phyloP scores from a whole-genome alignment of 225 moss, liverwort and hornwort species.

The Climacium dendroides region DNA sequence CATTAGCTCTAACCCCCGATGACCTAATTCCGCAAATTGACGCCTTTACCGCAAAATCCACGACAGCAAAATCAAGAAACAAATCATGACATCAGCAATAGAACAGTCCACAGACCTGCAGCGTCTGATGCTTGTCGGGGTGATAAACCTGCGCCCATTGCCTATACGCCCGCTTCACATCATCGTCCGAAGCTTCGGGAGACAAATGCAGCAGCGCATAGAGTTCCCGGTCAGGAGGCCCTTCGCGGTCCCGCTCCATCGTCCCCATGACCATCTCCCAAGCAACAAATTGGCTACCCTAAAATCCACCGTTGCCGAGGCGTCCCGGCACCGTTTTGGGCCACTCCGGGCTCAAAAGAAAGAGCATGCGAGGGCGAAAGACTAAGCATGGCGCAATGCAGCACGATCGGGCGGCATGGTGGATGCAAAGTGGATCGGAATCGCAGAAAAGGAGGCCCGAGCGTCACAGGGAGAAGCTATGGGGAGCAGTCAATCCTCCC shows the following conservation, averaged over 20 bases:
- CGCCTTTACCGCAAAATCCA: not conserved
- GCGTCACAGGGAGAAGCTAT: not conserved
- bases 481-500: not conserved
- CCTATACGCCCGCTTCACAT: slow-evolving; percentile 80
- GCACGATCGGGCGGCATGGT: not conserved
- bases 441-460: not conserved
- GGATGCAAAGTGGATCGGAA: not conserved
- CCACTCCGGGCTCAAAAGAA: not conserved
- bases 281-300: not conserved
- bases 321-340: not conserved
- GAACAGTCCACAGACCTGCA: slow-evolving; percentile 36
- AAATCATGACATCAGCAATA: not conserved
- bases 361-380: not conserved
- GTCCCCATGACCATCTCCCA: not conserved
- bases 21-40: not conserved
- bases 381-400: not conserved
- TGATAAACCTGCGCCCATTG: slow-evolving; percentile 98
- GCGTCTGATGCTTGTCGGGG: slow-evolving; percentile 87
- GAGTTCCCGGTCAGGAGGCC: slow-evolving; percentile 60
- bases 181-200: slow-evolving; percentile 90
- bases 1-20: not conserved
- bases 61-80: not conserved
- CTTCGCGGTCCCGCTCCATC: slow-evolving; percentile 17
- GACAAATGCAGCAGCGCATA: slow-evolving; percentile 90
- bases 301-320: not conserved